Conservation (phyloP, 164 flowering plant genomes). For the Macadamia integrifolia region DNA sequence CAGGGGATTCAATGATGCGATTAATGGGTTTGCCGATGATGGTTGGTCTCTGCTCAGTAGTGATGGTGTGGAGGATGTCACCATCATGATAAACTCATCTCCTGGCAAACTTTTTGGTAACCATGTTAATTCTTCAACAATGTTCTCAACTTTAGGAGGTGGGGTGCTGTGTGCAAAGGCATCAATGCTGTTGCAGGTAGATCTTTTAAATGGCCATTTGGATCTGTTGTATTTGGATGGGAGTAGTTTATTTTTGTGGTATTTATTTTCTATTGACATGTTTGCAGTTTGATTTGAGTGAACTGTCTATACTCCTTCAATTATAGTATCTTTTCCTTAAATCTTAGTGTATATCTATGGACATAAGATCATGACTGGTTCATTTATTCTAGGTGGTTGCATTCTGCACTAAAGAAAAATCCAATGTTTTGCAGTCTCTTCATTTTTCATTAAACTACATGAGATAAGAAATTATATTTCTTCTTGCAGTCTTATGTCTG, state of each 20-base stretch:
- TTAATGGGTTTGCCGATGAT: conserved; percentile 81
- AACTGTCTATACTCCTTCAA: background rate
- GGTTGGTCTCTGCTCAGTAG: conserved; percentile 71
- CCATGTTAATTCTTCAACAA: conserved; percentile 31
- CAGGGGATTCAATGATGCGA: conserved; percentile 86
- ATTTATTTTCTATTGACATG: background rate
- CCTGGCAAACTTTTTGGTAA: conserved; percentile 50
- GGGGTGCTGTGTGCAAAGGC: conserved; percentile 85
- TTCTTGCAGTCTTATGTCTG: too few relatives aligned
- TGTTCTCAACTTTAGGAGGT: conserved; percentile 47
- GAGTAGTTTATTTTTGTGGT: too few relatives aligned
- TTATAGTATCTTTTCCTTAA: background rate
- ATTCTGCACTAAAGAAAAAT: too few relatives aligned
- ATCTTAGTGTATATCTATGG: too few relatives aligned
- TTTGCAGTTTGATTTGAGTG: background rate
- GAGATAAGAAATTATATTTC: too few relatives aligned
- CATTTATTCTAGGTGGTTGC: too few relatives aligned
- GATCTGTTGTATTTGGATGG: background rate
- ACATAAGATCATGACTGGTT: too few relatives aligned
- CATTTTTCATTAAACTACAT: too few relatives aligned
- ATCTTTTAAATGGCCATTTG: background rate
- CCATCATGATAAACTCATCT: conserved; percentile 58
- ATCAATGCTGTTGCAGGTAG: conserved; percentile 79
- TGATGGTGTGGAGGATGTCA: conserved; percentile 82
- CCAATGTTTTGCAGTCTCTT: too few relatives aligned